phyloP scores from a whole-genome alignment of 805 yeast species.

The Wickerhamomyces subpelliculosus region DNA sequence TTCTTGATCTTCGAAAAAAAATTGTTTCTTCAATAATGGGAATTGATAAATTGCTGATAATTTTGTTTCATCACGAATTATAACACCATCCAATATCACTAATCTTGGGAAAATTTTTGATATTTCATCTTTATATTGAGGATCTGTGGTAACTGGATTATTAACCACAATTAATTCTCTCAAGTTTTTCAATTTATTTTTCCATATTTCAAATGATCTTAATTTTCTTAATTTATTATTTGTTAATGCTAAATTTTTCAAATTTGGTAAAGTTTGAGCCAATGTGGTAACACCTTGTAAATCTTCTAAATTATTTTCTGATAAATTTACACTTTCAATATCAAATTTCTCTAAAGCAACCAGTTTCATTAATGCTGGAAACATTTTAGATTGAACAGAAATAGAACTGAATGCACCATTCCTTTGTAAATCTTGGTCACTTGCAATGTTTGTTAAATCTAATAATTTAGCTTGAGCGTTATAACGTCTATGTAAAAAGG shows the following conservation, averaged over 20 bases:
- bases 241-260: slow-evolving; percentile 74
- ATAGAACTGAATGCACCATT: slow-evolving; percentile 61
- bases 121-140: slow-evolving; percentile 51
- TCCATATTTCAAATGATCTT: slow-evolving; percentile 65
- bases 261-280: slow-evolving; percentile 65
- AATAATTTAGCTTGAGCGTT: slow-evolving; percentile 57
- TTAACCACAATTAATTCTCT: slow-evolving; percentile 74
- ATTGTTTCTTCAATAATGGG: slow-evolving; percentile 49
- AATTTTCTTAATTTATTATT: slow-evolving; percentile 60
- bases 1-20: slow-evolving; percentile 76
- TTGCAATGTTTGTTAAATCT: slow-evolving; percentile 57
- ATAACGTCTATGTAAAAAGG: slow-evolving; percentile 61
- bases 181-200: slow-evolving; percentile 61
- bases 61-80: slow-evolving; percentile 68
- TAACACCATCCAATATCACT: slow-evolving; percentile 67
- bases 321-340: slow-evolving; percentile 66
- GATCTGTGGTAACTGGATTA: slow-evolving; percentile 58
- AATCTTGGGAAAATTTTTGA: slow-evolving; percentile 74
- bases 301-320: slow-evolving; percentile 60
- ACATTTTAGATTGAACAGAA: slow-evolving; percentile 69
- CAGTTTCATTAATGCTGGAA: slow-evolving; percentile 81
- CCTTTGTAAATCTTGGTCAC: slow-evolving; percentile 52
- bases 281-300: slow-evolving; percentile 53
- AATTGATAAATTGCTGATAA: slow-evolving; percentile 43
- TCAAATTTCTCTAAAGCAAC: slow-evolving; percentile 47